Base-by-base conservation (phyloP, 148 eudicot genomes). In the Silene conica region DNA sequence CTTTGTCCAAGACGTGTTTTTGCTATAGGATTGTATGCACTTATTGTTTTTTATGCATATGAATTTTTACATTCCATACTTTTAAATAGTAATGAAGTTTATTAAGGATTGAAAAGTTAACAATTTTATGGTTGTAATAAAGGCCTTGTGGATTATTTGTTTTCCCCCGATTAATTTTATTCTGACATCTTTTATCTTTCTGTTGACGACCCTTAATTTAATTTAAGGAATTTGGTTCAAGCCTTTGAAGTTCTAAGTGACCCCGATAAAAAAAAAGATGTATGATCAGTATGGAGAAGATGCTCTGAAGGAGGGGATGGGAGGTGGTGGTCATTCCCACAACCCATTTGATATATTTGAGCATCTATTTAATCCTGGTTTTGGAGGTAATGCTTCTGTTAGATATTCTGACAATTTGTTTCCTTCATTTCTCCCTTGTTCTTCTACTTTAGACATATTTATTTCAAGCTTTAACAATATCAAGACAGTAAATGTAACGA, bases 281-380 rank as follows among this genome's bases (percentile, higher is more conserved):
- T 89, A 89, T 69, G 94, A 89, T 63, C 83, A 87, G 67, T 90
- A 85, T 77, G 95, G 95, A 70, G 91, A 88, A 82, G 91, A 90
- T 86, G 95, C 86, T 70, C 87, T 87, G 31, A 90, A 90, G 81
- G 95, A 90, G 76, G 95, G 95, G 67, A 83, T 84, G 86, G 91
- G 95, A 56, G 87, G 87, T 2, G 90, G 89, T 1, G 82, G 86
- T 25, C 82, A 61, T 64, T 66, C 75, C 61, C 88, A 88, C 61
- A 83, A 59, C 63, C 95, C 91, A 7, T 90, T 90, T 67, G 95
- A 90, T 67, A 84, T 90, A 70, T 88, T 90, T 70, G 87, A 87
- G 60, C 81, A 81, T 14, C 70, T 88, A 52, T 87, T 89, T 25
- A 82, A 86, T 73, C 85, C 86, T 50, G 84, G 76, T 34, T 89